Percentiles rank a stretch among this genome's conserved stretches.
Evolutionary conservation across 148 eudicot genomes (phyloP).

Genomic region (Fagopyrum homotropicum): DNA sequence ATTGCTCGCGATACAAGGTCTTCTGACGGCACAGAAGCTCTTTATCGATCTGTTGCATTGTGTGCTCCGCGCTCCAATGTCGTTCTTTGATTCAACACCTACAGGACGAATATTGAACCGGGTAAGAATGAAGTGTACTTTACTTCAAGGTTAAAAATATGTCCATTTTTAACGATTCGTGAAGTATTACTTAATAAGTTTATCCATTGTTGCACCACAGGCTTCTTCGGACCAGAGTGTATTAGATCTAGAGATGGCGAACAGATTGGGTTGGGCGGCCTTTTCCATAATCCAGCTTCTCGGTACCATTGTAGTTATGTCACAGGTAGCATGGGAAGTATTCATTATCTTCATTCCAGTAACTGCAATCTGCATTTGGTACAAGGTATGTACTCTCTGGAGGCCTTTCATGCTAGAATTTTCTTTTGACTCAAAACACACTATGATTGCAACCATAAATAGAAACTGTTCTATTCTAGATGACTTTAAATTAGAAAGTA

Average conservation of each 20-base stretch:
- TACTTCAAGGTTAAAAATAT: neutral
- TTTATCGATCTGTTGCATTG: slow-evolving; percentile 69
- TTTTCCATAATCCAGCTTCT: slow-evolving; percentile 79
- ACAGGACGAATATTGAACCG: slow-evolving; percentile 86
- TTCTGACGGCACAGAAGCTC: slow-evolving; percentile 65
- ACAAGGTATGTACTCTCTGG: slow-evolving; percentile 29
- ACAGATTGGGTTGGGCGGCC: slow-evolving; percentile 86
- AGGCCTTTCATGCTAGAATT: neutral
- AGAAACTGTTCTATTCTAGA: neutral
- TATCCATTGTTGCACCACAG: slow-evolving; percentile 30
- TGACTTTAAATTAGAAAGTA: too few species aligned
- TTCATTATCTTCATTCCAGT: slow-evolving; percentile 86
- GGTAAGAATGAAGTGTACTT: slow-evolving; percentile 31
- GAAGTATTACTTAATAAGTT: neutral
- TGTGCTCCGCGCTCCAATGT: slow-evolving; percentile 79
- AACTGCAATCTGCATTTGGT: slow-evolving; percentile 56
- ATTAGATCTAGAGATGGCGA: slow-evolving; percentile 78
- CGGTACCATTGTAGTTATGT: slow-evolving; percentile 91
- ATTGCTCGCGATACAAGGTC: slow-evolving; percentile 57
- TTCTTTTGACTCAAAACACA: neutral
- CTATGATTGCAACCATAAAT: neutral
- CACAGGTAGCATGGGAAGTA: slow-evolving; percentile 98
- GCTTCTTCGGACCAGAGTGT: slow-evolving; percentile 96
- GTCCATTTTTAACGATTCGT: too few species aligned
- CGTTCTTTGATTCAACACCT: slow-evolving; percentile 95